Percentiles rank a stretch among this genome's conserved stretches.
Evolutionary conservation across 805 yeast genomes (phyloP).

Genomic region (Nakazawaea pomicola): DNA sequence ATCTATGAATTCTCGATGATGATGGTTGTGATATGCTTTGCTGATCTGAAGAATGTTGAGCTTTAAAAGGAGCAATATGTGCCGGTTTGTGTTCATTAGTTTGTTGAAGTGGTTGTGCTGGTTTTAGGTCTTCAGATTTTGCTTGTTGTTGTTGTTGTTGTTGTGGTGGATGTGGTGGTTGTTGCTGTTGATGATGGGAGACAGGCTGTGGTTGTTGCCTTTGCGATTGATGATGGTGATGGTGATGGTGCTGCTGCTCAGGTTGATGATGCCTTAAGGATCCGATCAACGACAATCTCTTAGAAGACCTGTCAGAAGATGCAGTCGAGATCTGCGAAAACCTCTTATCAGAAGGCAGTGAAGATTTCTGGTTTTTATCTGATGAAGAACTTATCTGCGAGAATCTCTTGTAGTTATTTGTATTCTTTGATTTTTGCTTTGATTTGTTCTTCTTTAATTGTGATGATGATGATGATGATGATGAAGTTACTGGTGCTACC

Average conservation of each 20-base stretch:
- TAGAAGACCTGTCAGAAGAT: constrained; percentile 10
- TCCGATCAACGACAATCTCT: constrained; percentile 5
- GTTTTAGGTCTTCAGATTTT: no score
- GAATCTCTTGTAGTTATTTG: neutral
- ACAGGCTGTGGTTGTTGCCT: neutral
- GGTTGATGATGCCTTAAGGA: constrained; percentile 1
- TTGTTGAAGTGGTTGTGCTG: no score
- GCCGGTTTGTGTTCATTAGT: no score
- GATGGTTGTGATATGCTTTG: constrained; percentile 4
- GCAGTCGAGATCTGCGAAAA: constrained; percentile 8
- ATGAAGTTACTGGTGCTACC: neutral
- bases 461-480: neutral
- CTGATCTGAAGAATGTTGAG: no score
- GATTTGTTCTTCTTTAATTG: neutral
- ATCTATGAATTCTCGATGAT: constrained; percentile 13
- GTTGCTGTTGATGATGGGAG: neutral
- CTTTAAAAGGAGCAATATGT: no score
- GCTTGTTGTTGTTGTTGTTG: no score
- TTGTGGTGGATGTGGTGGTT: no score
- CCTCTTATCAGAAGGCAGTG: neutral
- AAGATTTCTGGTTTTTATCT: constrained; percentile 1
- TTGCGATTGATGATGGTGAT: neutral
- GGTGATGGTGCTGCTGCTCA: neutral
- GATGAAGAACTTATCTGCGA: neutral
- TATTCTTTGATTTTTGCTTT: neutral